Conservation (phyloP, 176 grass and related monocot species). For the Cenchrus fungigraminus region DNA sequence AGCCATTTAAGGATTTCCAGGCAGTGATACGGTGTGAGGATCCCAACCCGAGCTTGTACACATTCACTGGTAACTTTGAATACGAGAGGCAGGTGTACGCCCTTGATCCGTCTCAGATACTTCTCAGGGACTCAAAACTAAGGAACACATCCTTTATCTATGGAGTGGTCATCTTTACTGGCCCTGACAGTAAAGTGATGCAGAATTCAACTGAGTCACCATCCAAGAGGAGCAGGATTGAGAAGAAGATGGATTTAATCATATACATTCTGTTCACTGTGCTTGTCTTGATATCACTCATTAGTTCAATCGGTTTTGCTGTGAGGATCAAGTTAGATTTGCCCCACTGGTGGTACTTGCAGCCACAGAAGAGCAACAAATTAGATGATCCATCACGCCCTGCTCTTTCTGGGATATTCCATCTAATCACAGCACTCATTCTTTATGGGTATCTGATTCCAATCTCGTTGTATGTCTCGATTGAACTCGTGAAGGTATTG, state of each 20-base stretch:
- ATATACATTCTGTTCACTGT: slow-evolving; percentile 95
- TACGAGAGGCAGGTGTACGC: slow-evolving; percentile 87
- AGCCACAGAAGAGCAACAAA: slow-evolving; percentile 55
- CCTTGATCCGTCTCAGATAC: slow-evolving; percentile 84
- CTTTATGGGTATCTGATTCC: slow-evolving; percentile 98
- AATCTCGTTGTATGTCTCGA: slow-evolving; percentile 93
- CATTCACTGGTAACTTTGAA: slow-evolving; percentile 87
- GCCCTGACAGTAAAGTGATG: slow-evolving; percentile 98
- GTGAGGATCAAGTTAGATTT: slow-evolving; percentile 78
- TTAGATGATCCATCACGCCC: slow-evolving; percentile 72
- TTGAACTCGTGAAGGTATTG: slow-evolving; percentile 92
- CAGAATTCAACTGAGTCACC: slow-evolving; percentile 92
- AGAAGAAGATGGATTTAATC: slow-evolving; percentile 95
- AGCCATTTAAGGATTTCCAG: slow-evolving; percentile 73
- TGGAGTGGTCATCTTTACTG: slow-evolving; percentile 87
- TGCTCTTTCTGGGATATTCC: slow-evolving; percentile 82
- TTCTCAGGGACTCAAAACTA: slow-evolving; percentile 96
- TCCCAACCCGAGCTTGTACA: slow-evolving; percentile 93
- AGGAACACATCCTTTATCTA: slow-evolving; percentile 95
- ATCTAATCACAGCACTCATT: slow-evolving; percentile 98
- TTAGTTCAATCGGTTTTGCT: slow-evolving; percentile 94
- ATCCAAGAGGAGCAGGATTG: slow-evolving; percentile 93
- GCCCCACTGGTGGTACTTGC: slow-evolving; percentile 87
- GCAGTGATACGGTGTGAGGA: slow-evolving; percentile 85
- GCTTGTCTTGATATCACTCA: slow-evolving; percentile 86